Conservation (phyloP, 805 yeast genomes). For the Kazachstania bromeliacearum region DNA sequence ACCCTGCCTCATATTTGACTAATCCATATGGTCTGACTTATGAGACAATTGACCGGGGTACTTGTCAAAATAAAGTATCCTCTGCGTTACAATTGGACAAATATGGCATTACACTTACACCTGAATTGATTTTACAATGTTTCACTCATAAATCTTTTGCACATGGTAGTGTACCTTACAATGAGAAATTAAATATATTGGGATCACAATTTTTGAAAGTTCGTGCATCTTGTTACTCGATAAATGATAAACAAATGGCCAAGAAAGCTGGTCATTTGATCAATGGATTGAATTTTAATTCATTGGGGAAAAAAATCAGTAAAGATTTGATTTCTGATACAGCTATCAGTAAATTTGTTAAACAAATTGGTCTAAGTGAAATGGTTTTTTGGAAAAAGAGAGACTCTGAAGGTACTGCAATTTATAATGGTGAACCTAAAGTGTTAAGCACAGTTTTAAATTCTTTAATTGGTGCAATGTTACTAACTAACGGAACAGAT, state of each 20-base stretch:
- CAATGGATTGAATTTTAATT: constrained; percentile 45
- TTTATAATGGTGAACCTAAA: constrained; percentile 45
- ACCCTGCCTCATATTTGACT: constrained; percentile 48
- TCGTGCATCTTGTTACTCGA: constrained; percentile 27
- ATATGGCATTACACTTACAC: constrained; percentile 37
- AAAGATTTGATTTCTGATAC: constrained; percentile 43
- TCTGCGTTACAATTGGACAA: constrained; percentile 16
- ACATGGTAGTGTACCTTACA: constrained; percentile 81
- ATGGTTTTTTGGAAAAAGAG: constrained; percentile 61
- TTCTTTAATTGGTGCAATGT: constrained; percentile 63
- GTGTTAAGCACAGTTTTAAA: constrained; percentile 45
- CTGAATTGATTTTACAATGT: constrained; percentile 61
- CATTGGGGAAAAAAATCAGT: constrained; percentile 48
- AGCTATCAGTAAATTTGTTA: constrained; percentile 44
- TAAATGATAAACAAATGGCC: constrained; percentile 16
- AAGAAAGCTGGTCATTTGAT: constrained; percentile 14
- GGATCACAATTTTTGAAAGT: constrained; percentile 56
- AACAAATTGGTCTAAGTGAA: constrained; percentile 37
- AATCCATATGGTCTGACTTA: constrained; percentile 46
- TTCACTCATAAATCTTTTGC: constrained; percentile 93
- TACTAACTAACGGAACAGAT: constrained; percentile 49
- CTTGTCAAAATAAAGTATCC: constrained; percentile 30
- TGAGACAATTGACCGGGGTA: constrained; percentile 38
- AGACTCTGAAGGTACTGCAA: constrained; percentile 36
- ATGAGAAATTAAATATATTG: constrained; percentile 69